These are phyloP conservation scores for Friedmanniomyces simplex DNA, from an alignment of 495 filamentous ascomycete species.

Conservation along the genomic window DNA sequence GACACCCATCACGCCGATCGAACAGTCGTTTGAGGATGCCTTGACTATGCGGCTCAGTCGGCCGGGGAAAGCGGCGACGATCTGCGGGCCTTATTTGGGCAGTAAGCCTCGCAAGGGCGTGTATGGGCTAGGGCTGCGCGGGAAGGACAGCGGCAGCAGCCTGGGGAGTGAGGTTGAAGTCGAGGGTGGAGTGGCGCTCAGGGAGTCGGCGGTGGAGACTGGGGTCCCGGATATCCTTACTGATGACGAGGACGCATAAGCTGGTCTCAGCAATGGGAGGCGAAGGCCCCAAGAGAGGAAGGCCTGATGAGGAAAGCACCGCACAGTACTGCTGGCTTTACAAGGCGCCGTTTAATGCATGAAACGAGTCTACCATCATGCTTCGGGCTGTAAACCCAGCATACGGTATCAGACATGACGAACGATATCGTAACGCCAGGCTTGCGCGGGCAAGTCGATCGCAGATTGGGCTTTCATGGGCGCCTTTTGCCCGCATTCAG, in stretches of 20 bases:
- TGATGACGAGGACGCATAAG: background rate
- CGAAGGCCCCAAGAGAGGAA: background rate
- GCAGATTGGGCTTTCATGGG: too few relatives aligned
- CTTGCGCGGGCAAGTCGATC: too few relatives aligned
- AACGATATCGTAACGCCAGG: too few relatives aligned
- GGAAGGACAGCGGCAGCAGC: constrained; percentile 12
- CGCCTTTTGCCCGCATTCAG: too few relatives aligned
- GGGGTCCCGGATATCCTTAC: constrained; percentile 44
- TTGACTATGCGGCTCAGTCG: background rate
- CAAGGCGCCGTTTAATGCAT: too few relatives aligned
- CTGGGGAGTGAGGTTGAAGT: constrained; percentile 34
- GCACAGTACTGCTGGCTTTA: background rate
- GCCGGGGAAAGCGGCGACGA: constrained; percentile 8
- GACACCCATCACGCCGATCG: constrained; percentile 4
- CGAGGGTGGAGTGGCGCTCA: constrained; percentile 44
- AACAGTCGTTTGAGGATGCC: constrained; percentile 4
- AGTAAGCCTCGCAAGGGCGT: background rate
- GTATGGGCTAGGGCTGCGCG: background rate
- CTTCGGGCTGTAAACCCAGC: background rate
- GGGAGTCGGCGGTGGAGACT: constrained; percentile 46
- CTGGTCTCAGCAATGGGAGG: background rate
- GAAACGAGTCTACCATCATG: background rate
- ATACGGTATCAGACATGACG: too few relatives aligned
- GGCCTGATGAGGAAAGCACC: background rate
- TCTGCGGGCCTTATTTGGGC: background rate